phyloP scores from a whole-genome alignment of 257 asterid genomes.

The Solanum chilense region DNA sequence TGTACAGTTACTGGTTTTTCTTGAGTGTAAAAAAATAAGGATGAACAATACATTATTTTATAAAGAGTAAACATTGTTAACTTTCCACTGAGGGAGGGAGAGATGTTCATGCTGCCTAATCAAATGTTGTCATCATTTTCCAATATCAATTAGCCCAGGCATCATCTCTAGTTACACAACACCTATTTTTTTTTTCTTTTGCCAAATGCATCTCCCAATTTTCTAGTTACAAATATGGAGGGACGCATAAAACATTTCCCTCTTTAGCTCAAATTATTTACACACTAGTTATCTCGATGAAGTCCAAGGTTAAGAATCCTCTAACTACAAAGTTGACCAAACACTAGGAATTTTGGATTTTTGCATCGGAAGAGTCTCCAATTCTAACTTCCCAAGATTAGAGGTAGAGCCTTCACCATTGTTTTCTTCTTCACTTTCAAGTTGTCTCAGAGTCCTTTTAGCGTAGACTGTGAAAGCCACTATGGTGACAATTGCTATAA shows the following conservation, averaged over 20 bases:
- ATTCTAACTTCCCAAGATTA: slow-evolving; percentile 25
- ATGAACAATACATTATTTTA: not conserved
- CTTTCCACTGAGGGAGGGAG: not conserved
- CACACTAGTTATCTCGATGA: not conserved
- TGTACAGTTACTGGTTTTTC: not conserved
- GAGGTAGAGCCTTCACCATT: slow-evolving; percentile 14
- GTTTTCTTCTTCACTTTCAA: slow-evolving; percentile 36
- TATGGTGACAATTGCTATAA: slow-evolving; percentile 47
- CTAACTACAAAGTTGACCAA: slow-evolving; percentile 5
- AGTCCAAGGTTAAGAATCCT: not conserved
- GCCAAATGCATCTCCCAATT: not conserved
- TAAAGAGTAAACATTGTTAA: not conserved
- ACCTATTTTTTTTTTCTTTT: not conserved
- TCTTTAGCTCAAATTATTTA: slow-evolving; percentile 2
- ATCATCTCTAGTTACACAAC: not conserved
- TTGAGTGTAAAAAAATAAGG: not conserved
- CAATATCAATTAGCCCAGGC: not conserved
- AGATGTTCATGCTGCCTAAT: not conserved
- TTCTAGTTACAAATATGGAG: not conserved
- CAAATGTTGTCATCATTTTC: not conserved
- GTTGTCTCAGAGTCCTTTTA: slow-evolving; percentile 46
- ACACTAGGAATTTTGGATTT: slow-evolving; percentile 21
- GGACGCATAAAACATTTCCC: not conserved
- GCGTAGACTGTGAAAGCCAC: slow-evolving; percentile 67
- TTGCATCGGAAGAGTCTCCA: slow-evolving; percentile 56